phyloP scores from a whole-genome alignment of 495 filamentous ascomycete species.

The Neurospora pannonica region DNA sequence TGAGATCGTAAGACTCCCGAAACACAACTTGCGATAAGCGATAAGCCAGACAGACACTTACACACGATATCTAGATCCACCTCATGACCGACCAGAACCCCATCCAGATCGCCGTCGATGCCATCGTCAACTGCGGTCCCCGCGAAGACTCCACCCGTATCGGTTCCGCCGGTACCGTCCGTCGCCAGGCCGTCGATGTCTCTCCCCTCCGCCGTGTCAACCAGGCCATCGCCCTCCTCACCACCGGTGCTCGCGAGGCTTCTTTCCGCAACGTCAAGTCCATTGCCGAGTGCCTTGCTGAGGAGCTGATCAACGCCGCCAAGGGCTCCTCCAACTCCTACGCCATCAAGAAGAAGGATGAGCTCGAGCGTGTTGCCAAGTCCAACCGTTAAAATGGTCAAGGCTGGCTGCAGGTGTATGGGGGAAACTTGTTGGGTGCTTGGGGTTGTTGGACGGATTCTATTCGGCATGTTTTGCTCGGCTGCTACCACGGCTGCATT shows the following conservation, averaged over 20 bases:
- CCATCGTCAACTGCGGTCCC: constrained; percentile 99
- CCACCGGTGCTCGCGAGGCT: constrained; percentile 93
- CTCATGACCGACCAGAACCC: constrained; percentile 99
- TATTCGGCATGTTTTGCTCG: constrained; percentile 36
- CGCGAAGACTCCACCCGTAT: constrained; percentile 99
- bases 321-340: constrained; percentile 99
- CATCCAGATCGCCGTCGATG: constrained; percentile 98
- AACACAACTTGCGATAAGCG: background rate
- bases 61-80: constrained; percentile 61
- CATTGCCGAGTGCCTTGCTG: constrained; percentile 94
- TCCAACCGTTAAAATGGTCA: constrained; percentile 77
- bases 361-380: constrained; percentile 99
- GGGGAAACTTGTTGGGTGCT: constrained; percentile 19
- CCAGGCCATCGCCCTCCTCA: constrained; percentile 96
- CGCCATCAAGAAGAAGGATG: constrained; percentile 99
- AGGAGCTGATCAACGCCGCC: constrained; percentile 99
- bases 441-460: constrained; percentile 29
- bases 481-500: constrained; percentile 18
- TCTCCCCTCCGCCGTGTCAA: constrained; percentile 98
- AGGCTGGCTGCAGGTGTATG: constrained; percentile 24
- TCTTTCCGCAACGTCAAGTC: constrained; percentile 99
- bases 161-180: constrained; percentile 96
- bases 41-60: background rate
- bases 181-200: constrained; percentile 99
- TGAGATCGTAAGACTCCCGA: constrained; percentile 73